These are phyloP conservation scores for Geosiphon pyriformis DNA, from an alignment of 192 early-diverging fungal species.

Conservation along the genomic window DNA sequence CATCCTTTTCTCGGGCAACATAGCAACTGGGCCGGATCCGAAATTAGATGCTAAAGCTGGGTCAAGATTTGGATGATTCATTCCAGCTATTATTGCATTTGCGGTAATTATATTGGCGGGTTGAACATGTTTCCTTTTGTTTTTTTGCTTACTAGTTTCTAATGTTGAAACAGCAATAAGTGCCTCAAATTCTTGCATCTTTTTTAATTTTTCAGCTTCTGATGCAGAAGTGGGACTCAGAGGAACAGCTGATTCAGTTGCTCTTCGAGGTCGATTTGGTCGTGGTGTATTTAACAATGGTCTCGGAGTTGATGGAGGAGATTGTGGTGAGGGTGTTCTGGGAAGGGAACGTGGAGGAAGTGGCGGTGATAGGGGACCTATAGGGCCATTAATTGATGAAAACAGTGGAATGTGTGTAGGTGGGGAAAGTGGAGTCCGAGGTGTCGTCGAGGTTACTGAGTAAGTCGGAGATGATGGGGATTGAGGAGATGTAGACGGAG, in stretches of 20 bases:
- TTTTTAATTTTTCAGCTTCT: slow-evolving; percentile 12
- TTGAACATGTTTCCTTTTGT: no score
- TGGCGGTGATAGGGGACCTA: no score
- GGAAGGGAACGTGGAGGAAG: no score
- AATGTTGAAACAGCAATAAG: slow-evolving; percentile 4
- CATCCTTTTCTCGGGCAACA: no score
- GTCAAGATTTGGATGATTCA: background rate
- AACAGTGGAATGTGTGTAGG: background rate
- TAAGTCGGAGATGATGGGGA: background rate
- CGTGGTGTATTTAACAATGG: background rate
- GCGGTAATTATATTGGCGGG: no score
- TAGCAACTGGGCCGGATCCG: no score
- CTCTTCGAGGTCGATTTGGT: background rate
- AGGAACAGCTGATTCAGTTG: background rate
- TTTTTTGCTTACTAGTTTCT: background rate
- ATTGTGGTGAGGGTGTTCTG: slow-evolving; percentile 25
- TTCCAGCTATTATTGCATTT: background rate
- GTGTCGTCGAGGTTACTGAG: no score
- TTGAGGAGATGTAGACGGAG: background rate
- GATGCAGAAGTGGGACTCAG: background rate
- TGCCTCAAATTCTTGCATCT: slow-evolving; percentile 18
- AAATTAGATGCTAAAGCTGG: no score
- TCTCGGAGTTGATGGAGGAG: slow-evolving; percentile 17
- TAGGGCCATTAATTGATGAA: no score
- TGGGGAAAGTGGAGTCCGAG: background rate